phyloP scores from a whole-genome alignment of 345 rosid species.

The Geranium brycei region DNA sequence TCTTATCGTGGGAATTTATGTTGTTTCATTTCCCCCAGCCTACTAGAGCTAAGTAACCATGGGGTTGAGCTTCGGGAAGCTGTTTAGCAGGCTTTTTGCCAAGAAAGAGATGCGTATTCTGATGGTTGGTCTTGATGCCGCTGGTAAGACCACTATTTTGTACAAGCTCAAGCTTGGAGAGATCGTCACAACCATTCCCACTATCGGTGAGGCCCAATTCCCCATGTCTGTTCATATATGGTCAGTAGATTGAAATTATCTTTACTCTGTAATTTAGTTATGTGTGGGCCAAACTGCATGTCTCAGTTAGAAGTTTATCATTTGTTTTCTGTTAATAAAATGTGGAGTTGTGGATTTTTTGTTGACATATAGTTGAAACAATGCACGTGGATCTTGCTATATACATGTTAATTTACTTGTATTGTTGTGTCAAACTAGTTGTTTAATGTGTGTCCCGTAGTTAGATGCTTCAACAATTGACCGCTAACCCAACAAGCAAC shows the following conservation, averaged over 20 bases:
- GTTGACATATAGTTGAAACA: neutral
- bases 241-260: neutral
- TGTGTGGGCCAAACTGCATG: neutral
- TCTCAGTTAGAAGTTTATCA: neutral
- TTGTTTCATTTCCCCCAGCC: neutral
- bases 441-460: too few relatives aligned
- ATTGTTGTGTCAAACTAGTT: too few relatives aligned
- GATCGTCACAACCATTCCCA: constrained; percentile 73
- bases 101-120: constrained; percentile 77
- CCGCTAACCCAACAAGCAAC: neutral
- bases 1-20: neutral
- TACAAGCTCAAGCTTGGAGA: constrained; percentile 83
- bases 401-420: too few relatives aligned
- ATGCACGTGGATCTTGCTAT: too few relatives aligned
- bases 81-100: constrained; percentile 58
- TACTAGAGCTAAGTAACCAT: constrained; percentile 19
- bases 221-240: neutral
- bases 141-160: constrained; percentile 77
- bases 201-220: constrained; percentile 39
- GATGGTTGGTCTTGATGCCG: constrained; percentile 86
- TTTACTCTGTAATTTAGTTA: neutral
- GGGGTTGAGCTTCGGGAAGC: constrained; percentile 55
- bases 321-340: too few relatives aligned
- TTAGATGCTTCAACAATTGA: too few relatives aligned
- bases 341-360: neutral